phyloP scores from a whole-genome alignment of 305 asterid genomes.

The Withania somnifera region DNA sequence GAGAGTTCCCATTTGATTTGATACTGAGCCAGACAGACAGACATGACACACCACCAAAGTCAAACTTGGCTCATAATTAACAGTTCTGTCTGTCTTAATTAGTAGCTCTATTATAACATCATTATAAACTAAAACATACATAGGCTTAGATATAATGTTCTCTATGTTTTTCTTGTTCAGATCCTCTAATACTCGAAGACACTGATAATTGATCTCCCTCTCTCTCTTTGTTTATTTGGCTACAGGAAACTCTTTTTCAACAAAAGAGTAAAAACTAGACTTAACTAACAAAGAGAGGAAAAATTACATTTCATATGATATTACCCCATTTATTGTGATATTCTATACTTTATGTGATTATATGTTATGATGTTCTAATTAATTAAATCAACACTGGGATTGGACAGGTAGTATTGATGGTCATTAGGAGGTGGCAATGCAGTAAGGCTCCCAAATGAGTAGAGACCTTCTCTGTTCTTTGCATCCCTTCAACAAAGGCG shows the following conservation, averaged over 20 bases:
- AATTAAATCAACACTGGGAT: neutral
- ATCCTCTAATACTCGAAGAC: neutral
- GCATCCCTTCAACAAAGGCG: slow-evolving; percentile 41
- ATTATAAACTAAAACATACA: neutral
- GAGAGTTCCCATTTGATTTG: neutral
- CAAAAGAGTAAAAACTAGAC: slow-evolving; percentile 7
- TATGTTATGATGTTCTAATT: neutral
- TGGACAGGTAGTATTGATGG: neutral
- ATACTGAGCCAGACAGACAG: neutral
- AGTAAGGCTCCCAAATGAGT: slow-evolving; percentile 39
- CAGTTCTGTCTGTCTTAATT: neutral
- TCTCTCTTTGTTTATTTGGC: slow-evolving; percentile 6
- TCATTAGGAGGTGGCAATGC: slow-evolving; percentile 50
- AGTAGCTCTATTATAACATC: neutral
- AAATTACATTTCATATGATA: neutral
- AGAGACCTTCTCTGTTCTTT: slow-evolving; percentile 38
- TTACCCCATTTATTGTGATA: neutral
- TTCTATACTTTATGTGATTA: neutral
- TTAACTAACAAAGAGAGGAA: slow-evolving; percentile 6
- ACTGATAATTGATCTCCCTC: neutral
- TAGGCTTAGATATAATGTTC: neutral
- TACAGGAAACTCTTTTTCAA: slow-evolving; percentile 1
- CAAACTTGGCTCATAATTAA: neutral
- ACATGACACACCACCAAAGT: neutral
- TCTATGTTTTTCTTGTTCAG: neutral